phyloP scores from a whole-genome alignment of 495 filamentous ascomycete species.

The Trichoderma gamsii region DNA sequence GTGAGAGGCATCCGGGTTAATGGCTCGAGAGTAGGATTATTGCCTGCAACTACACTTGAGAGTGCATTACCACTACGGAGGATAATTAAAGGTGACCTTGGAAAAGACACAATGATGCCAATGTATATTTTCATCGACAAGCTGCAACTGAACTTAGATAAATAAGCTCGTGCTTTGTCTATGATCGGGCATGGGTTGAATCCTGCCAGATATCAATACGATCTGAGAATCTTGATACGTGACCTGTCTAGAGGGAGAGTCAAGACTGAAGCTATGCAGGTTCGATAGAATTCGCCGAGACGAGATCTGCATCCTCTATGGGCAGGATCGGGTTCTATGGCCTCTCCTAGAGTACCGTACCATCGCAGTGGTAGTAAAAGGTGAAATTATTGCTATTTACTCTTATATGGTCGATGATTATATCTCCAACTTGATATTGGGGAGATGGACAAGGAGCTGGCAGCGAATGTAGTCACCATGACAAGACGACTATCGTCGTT shows the following conservation, averaged over 20 bases:
- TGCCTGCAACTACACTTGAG: too few species aligned
- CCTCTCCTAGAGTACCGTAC: background rate
- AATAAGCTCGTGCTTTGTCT: conserved; percentile 35
- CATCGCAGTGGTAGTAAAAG: too few species aligned
- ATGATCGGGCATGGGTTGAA: conserved; percentile 24
- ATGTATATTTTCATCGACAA: conserved; percentile 36
- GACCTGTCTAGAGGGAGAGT: too few species aligned
- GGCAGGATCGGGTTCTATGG: background rate
- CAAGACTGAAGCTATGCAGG: too few species aligned
- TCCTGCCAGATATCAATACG: background rate
- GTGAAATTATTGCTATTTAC: too few species aligned
- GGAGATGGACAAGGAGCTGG: too few species aligned
- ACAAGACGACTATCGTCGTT: too few species aligned
- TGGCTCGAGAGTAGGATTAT: too few species aligned
- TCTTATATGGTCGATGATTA: too few species aligned
- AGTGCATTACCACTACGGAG: conserved; percentile 16
- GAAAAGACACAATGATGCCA: conserved; percentile 49
- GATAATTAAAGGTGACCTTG: conserved; percentile 36
- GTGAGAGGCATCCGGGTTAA: too few species aligned
- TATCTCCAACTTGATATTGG: too few species aligned
- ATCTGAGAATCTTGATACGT: background rate
- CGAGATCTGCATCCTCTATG: background rate
- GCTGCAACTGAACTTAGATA: conserved; percentile 12
- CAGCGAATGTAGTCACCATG: too few species aligned
- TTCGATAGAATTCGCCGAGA: background rate